These are phyloP conservation scores for Penicillium diatomitis DNA, from an alignment of 495 filamentous ascomycete species.

Conservation along the genomic window DNA sequence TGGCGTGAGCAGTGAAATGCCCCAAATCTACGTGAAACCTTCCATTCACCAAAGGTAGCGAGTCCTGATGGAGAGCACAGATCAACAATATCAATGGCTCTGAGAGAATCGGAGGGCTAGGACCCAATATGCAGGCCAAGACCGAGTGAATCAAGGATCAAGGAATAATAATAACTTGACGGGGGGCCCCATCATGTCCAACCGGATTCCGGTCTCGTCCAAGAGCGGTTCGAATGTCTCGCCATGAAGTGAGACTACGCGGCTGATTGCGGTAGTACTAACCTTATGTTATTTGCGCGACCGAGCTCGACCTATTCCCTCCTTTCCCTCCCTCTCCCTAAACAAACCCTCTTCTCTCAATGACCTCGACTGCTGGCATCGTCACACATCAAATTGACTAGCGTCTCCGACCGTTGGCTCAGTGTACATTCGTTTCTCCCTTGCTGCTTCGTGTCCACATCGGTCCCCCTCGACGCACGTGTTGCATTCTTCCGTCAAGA, in stretches of 20 bases:
- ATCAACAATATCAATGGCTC: no score
- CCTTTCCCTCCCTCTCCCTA: not conserved
- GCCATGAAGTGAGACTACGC: conserved; percentile 13
- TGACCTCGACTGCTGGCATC: no score
- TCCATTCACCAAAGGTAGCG: no score
- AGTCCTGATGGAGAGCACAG: no score
- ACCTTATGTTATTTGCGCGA: no score
- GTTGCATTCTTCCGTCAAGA: not conserved
- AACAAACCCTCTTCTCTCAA: not conserved
- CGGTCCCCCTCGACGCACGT: conserved; percentile 1
- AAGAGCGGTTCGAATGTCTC: conserved; percentile 7
- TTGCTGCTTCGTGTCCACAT: not conserved
- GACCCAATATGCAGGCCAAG: no score
- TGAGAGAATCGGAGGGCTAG: no score
- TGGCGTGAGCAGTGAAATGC: no score
- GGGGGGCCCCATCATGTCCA: not conserved
- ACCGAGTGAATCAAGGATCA: not conserved
- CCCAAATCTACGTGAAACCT: no score
- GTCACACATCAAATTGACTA: no score
- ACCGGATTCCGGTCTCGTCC: not conserved
- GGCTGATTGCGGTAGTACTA: conserved; percentile 14
- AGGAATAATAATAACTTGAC: not conserved
- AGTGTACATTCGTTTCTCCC: not conserved
- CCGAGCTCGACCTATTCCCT: not conserved
- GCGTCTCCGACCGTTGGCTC: no score